phyloP scores from a whole-genome alignment of 2,329 filamentous ascomycete genomes.

The Xylaria sp. region DNA sequence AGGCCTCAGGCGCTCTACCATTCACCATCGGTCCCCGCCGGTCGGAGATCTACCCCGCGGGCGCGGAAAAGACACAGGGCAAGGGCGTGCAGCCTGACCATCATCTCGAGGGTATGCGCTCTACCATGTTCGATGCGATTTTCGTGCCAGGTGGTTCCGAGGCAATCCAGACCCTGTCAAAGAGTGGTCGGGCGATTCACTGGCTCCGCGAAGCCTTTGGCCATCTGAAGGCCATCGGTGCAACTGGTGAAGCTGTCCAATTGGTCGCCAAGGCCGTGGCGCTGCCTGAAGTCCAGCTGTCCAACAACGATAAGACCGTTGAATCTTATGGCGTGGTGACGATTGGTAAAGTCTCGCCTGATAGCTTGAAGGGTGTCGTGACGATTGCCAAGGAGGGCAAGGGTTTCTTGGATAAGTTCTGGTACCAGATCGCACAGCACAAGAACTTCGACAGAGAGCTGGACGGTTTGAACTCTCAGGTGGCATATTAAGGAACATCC shows the following conservation, averaged over 20 bases:
- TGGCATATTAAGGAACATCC: constrained; percentile 68
- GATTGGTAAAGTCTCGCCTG: constrained; percentile 62
- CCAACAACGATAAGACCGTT: constrained; percentile 60
- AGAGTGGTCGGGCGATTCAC: constrained; percentile 78
- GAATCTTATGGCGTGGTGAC: constrained; percentile 85
- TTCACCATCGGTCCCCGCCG: constrained; percentile 79
- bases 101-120: constrained; percentile 82
- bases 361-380: constrained; percentile 70
- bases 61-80: constrained; percentile 62
- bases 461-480: constrained; percentile 72
- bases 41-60: constrained; percentile 71
- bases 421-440: constrained; percentile 76
- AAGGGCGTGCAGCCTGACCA: constrained; percentile 76
- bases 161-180: constrained; percentile 70
- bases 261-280: constrained; percentile 65
- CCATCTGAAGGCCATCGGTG: constrained; percentile 82
- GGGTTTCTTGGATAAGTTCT: constrained; percentile 77
- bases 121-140: constrained; percentile 82
- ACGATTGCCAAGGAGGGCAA: constrained; percentile 73
- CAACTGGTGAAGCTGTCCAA: constrained; percentile 76
- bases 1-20: constrained; percentile 71
- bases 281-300: constrained; percentile 57
- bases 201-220: constrained; percentile 85
- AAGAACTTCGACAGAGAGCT: constrained; percentile 79
- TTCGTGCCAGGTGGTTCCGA: constrained; percentile 79